These are phyloP conservation scores for Cyclotella distinguenda DNA, from an alignment of 108 stramenopile species.

Conservation along the genomic window DNA sequence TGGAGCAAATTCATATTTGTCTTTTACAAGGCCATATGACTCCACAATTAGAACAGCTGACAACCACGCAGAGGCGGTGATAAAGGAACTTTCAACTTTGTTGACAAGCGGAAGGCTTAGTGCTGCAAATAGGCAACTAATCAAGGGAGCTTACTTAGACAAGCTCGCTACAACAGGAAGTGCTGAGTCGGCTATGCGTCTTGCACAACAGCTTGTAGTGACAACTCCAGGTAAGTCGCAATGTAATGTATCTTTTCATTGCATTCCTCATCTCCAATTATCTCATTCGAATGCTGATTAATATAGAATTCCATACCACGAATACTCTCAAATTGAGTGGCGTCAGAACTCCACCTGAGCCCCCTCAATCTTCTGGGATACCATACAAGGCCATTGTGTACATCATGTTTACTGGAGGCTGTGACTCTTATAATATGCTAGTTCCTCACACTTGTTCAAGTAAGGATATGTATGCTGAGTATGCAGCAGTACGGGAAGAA, in stretches of 20 bases:
- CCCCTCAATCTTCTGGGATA: conserved; percentile 14
- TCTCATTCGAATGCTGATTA: conserved; percentile 25
- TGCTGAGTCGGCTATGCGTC: conserved; percentile 19
- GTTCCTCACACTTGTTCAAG: conserved; percentile 43
- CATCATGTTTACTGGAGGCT: conserved; percentile 51
- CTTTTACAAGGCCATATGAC: conserved; percentile 28
- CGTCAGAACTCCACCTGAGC: conserved; percentile 4
- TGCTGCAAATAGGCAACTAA: conserved; percentile 24
- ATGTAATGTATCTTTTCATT: neutral
- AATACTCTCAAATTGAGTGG: conserved; percentile 30
- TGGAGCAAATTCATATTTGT: conserved; percentile 18
- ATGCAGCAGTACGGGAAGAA: conserved; percentile 34
- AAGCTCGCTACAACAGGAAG: conserved; percentile 13
- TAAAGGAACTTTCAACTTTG: conserved; percentile 39
- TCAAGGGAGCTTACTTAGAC: conserved; percentile 20
- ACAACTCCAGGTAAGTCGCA: neutral
- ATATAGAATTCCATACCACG: conserved; percentile 64
- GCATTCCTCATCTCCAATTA: neutral
- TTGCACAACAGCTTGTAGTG: conserved; percentile 32
- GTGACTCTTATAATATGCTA: conserved; percentile 59
- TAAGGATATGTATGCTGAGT: conserved; percentile 41
- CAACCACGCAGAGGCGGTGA: conserved; percentile 27
- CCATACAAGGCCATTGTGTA: conserved; percentile 62
- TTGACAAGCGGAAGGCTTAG: conserved; percentile 58
- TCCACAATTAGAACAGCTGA: conserved; percentile 11